phyloP scores from a whole-genome alignment of 805 yeast genomes.

The Pichia insulana region DNA sequence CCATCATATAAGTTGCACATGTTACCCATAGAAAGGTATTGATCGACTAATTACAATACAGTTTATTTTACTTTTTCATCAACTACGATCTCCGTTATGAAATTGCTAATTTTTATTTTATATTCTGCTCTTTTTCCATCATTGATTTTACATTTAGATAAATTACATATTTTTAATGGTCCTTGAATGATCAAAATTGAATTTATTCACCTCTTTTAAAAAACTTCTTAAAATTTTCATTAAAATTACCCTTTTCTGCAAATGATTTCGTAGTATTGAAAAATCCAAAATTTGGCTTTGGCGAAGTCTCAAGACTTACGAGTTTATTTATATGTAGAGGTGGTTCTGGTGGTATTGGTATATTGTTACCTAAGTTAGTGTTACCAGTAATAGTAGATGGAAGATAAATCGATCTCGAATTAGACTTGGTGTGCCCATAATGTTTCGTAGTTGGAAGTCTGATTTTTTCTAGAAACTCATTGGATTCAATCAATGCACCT shows the following conservation, averaged over 20 bases:
- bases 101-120: neutral
- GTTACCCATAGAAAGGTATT: no score
- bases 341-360: slow-evolving; percentile 11
- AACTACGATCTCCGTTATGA: neutral
- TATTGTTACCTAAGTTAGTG: slow-evolving; percentile 8
- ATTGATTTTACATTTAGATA: neutral
- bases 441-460: slow-evolving; percentile 3
- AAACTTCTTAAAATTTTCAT: slow-evolving; percentile 60
- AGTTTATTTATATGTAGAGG: slow-evolving; percentile 2
- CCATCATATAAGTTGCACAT: no score
- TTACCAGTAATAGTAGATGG: slow-evolving; percentile 12
- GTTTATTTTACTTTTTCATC: no score
- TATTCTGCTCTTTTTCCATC: neutral
- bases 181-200: neutral
- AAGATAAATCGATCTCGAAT: slow-evolving; percentile 11
- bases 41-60: no score
- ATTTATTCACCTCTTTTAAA: slow-evolving; percentile 29
- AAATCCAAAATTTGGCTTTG: slow-evolving; percentile 11
- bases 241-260: slow-evolving; percentile 56
- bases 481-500: slow-evolving; percentile 22
- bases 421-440: slow-evolving; percentile 7
- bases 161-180: neutral
- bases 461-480: slow-evolving; percentile 20
- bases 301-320: neutral
- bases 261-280: slow-evolving; percentile 21